Conservation (phyloP, 2,329 filamentous ascomycete genomes). For the Madurella fahalii region DNA sequence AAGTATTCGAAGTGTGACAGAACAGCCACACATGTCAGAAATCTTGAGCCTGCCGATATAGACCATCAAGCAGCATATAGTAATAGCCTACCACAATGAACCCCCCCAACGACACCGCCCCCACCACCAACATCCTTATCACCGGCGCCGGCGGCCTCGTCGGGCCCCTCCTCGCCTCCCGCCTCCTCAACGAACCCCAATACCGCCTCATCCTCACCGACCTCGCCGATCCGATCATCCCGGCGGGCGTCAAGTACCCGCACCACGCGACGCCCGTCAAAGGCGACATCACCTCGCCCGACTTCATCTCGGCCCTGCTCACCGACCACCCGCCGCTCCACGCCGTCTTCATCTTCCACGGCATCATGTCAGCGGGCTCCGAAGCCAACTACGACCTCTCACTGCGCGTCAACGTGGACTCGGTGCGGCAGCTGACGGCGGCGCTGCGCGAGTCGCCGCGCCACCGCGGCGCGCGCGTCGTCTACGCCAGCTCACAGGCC, state of each 20-base stretch:
- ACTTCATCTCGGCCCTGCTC: slow-evolving; percentile 39
- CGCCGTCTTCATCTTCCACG: slow-evolving; percentile 59
- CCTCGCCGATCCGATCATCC: slow-evolving; percentile 49
- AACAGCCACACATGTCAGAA: too few species aligned
- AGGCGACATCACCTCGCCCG: slow-evolving; percentile 43
- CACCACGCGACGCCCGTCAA: slow-evolving; percentile 47
- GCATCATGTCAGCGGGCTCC: slow-evolving; percentile 62
- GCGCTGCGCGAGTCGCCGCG: slow-evolving; percentile 39
- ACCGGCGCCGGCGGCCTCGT: slow-evolving; percentile 35
- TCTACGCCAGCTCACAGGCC: slow-evolving; percentile 60
- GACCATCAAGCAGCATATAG: too few species aligned
- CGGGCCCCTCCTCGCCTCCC: slow-evolving; percentile 36
- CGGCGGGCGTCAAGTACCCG: slow-evolving; percentile 43
- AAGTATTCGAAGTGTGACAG: too few species aligned
- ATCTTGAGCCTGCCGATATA: too few species aligned
- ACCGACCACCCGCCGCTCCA: slow-evolving; percentile 43
- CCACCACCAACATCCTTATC: slow-evolving; percentile 27
- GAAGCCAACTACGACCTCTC: slow-evolving; percentile 59
- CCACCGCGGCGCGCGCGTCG: slow-evolving; percentile 51
- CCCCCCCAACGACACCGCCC: too few species aligned
- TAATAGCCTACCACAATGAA: too few species aligned
- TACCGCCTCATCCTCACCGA: slow-evolving; percentile 48
- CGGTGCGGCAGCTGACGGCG: slow-evolving; percentile 49
- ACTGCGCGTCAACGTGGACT: slow-evolving; percentile 58
- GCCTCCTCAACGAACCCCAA: slow-evolving; percentile 37